Percentiles rank a stretch among this genome's conserved stretches.
These are phyloP conservation scores for Chlamydomonas applanata DNA, from an alignment of 139 green algal genomes.

Conservation along the genomic window DNA sequence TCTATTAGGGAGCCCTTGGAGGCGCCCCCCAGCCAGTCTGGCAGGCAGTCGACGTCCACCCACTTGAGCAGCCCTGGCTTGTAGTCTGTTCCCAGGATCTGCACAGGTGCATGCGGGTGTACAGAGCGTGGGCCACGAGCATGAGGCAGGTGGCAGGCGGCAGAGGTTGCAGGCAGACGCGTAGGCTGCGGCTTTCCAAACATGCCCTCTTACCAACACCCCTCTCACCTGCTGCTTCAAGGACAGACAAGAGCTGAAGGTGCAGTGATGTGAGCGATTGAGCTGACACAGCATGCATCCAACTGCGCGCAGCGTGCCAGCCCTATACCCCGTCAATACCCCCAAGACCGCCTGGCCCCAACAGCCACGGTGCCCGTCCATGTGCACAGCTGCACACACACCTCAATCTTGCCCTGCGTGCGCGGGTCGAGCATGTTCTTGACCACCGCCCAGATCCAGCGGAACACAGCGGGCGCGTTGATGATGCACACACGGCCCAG, in stretches of 20 bases:
- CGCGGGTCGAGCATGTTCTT: conserved; percentile 75
- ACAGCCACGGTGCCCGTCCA: too few relatives aligned
- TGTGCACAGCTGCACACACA: conserved; percentile 24
- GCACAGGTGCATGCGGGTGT: neutral
- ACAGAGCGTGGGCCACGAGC: too few relatives aligned
- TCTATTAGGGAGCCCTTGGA: conserved; percentile 61
- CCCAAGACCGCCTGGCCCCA: too few relatives aligned
- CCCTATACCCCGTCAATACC: too few relatives aligned
- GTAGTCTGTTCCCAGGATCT: conserved; percentile 76
- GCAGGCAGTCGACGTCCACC: conserved; percentile 74
- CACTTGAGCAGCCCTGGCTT: conserved; percentile 66
- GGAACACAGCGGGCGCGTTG: conserved; percentile 79
- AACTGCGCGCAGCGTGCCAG: too few relatives aligned
- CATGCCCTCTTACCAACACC: too few relatives aligned
- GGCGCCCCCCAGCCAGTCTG: conserved; percentile 74
- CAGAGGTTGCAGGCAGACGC: too few relatives aligned
- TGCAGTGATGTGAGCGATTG: too few relatives aligned
- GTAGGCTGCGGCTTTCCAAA: too few relatives aligned
- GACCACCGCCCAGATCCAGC: conserved; percentile 66
- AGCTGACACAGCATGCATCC: too few relatives aligned
- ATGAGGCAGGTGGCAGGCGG: neutral
- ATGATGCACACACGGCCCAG: conserved; percentile 83
- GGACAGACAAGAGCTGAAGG: too few relatives aligned
- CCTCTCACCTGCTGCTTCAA: too few relatives aligned
- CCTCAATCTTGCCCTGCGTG: conserved; percentile 83